Percentiles rank a stretch among this genome's conserved stretches.
Evolutionary conservation across 75 land plant species (phyloP).

Genomic region (Pinus tabuliformis): DNA sequence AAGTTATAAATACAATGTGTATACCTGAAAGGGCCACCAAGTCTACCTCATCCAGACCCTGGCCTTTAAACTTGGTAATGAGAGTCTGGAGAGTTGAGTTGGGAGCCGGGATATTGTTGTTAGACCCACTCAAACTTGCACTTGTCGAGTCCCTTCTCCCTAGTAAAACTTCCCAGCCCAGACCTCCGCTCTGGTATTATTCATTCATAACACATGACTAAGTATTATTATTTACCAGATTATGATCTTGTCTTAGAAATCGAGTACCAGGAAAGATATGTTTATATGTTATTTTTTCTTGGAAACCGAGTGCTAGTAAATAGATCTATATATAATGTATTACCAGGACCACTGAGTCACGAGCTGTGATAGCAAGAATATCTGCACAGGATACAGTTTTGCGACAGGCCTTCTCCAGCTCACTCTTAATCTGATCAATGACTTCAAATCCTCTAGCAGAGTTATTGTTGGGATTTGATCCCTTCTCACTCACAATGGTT

Average conservation of each 20-base stretch:
- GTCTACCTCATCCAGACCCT: conserved; percentile 65
- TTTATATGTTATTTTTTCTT: too few relatives aligned
- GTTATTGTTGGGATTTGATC: neutral
- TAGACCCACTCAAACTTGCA: conserved; percentile 54
- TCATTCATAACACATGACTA: neutral
- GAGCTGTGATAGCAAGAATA: conserved; percentile 12
- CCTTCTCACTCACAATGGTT: too few relatives aligned
- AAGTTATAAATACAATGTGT: too few relatives aligned
- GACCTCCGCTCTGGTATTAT: conserved; percentile 49
- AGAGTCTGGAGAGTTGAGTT: conserved; percentile 59
- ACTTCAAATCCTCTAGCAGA: conserved; percentile 13
- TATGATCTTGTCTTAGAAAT: neutral
- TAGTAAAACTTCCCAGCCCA: conserved; percentile 59
- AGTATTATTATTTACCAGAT: neutral
- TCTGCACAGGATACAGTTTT: conserved; percentile 18
- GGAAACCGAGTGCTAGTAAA: too few relatives aligned
- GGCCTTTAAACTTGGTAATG: conserved; percentile 52
- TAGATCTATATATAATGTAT: neutral
- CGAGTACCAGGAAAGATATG: neutral
- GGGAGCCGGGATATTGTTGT: conserved; percentile 68
- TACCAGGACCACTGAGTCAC: neutral
- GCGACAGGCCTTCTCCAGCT: conserved; percentile 16
- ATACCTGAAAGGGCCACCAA: conserved; percentile 77
- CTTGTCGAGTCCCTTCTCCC: conserved; percentile 71
- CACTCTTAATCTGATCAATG: conserved; percentile 11